These are phyloP conservation scores for Boletales sp. DNA, from an alignment of 768 basidiomycete species.

Conservation along the genomic window DNA sequence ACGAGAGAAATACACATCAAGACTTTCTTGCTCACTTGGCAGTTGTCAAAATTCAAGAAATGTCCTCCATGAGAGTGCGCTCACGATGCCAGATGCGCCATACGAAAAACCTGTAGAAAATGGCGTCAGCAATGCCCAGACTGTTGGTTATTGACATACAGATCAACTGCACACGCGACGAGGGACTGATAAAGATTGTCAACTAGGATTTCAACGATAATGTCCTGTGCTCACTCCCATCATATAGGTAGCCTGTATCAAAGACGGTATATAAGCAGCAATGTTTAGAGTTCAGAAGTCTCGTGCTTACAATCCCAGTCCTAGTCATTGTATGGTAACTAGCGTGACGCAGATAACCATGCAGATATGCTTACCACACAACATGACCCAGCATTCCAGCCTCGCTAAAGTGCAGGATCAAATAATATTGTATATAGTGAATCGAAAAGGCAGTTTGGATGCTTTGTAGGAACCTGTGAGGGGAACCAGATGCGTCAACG, in stretches of 20 bases:
- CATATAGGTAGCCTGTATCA: slow-evolving; percentile 4
- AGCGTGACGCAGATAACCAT: not conserved
- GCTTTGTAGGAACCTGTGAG: slow-evolving; percentile 11
- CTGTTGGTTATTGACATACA: not conserved
- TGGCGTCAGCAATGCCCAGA: not conserved
- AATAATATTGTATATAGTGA: slow-evolving; percentile 11
- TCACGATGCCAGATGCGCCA: slow-evolving; percentile 20
- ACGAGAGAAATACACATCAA: slow-evolving; percentile 12
- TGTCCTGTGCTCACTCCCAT: slow-evolving; percentile 5
- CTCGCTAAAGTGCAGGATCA: slow-evolving; percentile 14
- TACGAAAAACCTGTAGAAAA: slow-evolving; percentile 10
- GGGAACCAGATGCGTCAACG: too few species aligned
- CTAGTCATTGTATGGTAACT: not conserved
- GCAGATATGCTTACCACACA: slow-evolving; percentile 8
- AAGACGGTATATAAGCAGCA: not conserved
- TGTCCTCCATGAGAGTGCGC: not conserved
- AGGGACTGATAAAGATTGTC: not conserved
- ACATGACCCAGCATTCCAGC: not conserved
- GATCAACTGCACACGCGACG: slow-evolving; percentile 1
- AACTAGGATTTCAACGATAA: not conserved
- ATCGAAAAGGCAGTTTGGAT: slow-evolving; percentile 13
- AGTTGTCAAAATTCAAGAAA: not conserved
- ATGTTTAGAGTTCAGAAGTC: not conserved
- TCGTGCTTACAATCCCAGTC: slow-evolving; percentile 7
- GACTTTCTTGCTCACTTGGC: slow-evolving; percentile 9